Base-by-base conservation (phyloP, 129 eudicot genomes). In the Pittosporum tobira region DNA sequence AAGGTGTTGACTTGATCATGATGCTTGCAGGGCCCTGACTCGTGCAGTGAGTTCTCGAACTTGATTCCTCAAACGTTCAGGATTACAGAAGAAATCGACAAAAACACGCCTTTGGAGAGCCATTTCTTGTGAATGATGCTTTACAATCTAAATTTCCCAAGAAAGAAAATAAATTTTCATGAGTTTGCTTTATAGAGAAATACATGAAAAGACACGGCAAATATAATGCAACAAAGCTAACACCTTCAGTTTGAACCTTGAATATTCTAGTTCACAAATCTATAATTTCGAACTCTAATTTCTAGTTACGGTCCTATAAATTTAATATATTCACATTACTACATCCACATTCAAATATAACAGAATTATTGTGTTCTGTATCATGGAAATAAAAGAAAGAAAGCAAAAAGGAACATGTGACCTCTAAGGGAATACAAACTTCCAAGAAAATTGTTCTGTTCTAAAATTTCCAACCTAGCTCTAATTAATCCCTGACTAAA, bases 81-180 rank as follows among this genome's bases (percentile, higher is more conserved):
- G 94, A 54, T 86, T 78, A 76, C 90, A 80, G 73, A 91, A 91
- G 72, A 91, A 91, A 63, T 91, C 98, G 16, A 91, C 98, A 60
- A 91, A 91, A 29, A 91, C 96, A 29, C 90, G 77, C 66, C 98
- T 80, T 38, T 90, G 95, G 57, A 90, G 79, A 45, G 81, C 87
- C 68, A 85, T 80, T 77, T 91, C 98, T 81, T 80, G 88, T 0
- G 94, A 81, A 72, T 86, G 98, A 79, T 91, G 98, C 61, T 91
- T 91, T 27, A 78, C 85, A 34, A 86, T 91, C 98, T 91, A 73
- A 49, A 36, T 66, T 34, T 21, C 22, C 16, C 3, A 6, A 18
- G 11, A 37, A 51, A 23, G 26, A 34, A 45, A 13, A 4, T 4
- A 13, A 21, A 6, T 2, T 23, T 29, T 0, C 21, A 66, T 54